Percentiles rank a stretch among this genome's conserved stretches.
These are phyloP conservation scores for Porcisia hertigi DNA, from an alignment of 208 protist genomes.

Conservation along the genomic window DNA sequence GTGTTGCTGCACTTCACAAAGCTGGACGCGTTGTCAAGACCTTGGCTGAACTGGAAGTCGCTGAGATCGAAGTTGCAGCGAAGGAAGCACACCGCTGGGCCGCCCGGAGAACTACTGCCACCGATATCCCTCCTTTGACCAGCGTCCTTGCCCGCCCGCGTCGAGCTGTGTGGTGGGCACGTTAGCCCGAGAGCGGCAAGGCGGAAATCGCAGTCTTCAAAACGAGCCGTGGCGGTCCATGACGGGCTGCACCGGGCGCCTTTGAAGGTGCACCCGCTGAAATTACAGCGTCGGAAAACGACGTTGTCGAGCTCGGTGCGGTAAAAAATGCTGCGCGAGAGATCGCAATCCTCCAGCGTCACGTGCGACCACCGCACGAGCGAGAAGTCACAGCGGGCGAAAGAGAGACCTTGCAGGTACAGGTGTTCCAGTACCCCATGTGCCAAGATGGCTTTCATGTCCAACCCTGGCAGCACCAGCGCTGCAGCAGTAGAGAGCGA, in stretches of 20 bases:
- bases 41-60: slow-evolving; percentile 56
- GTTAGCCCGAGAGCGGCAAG: slow-evolving; percentile 52
- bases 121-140: not conserved
- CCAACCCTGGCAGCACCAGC: slow-evolving; percentile 55
- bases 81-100: slow-evolving; percentile 39
- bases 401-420: slow-evolving; percentile 36
- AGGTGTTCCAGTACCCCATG: slow-evolving; percentile 31
- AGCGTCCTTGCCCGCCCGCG: not conserved
- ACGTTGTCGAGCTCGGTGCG: slow-evolving; percentile 30
- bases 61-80: slow-evolving; percentile 70
- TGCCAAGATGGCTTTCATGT: slow-evolving; percentile 66
- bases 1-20: slow-evolving; percentile 66
- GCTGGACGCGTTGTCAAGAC: slow-evolving; percentile 18
- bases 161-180: not conserved
- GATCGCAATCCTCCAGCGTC: slow-evolving; percentile 46
- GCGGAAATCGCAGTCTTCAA: slow-evolving; percentile 60
- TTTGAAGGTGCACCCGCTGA: slow-evolving; percentile 56
- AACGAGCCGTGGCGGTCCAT: slow-evolving; percentile 17
- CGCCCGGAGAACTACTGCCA: not conserved
- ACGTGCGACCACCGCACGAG: slow-evolving; percentile 44
- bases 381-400: slow-evolving; percentile 65
- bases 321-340: slow-evolving; percentile 65
- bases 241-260: slow-evolving; percentile 22
- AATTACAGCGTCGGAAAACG: slow-evolving; percentile 62
- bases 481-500: slow-evolving; percentile 26